Evolutionary conservation across 495 filamentous ascomycete species (phyloP).

Genomic region (Penicillium angulare): DNA sequence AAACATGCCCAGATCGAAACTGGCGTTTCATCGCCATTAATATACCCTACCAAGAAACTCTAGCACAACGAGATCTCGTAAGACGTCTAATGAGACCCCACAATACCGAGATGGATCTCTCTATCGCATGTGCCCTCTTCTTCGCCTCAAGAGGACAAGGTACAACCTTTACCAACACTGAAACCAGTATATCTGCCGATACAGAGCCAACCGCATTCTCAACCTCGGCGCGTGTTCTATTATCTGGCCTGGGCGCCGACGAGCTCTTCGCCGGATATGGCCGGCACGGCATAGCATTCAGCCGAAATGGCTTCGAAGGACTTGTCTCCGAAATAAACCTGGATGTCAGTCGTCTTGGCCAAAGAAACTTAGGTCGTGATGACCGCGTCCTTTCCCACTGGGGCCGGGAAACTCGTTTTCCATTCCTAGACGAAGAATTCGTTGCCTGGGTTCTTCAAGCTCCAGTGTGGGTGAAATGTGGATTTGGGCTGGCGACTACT

Average conservation of each 20-base stretch:
- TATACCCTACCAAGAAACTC: conserved; percentile 73
- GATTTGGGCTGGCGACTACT: conserved; percentile 51
- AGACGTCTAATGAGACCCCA: conserved; percentile 83
- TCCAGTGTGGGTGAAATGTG: conserved; percentile 82
- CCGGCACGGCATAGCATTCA: conserved; percentile 76
- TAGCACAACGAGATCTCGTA: conserved; percentile 65
- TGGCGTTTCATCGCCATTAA: conserved; percentile 87
- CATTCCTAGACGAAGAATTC: conserved; percentile 84
- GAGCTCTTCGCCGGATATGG: conserved; percentile 95
- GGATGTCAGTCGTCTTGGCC: conserved; percentile 82
- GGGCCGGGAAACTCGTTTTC: conserved; percentile 89
- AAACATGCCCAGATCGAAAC: conserved; percentile 64
- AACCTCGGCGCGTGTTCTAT: conserved; percentile 74
- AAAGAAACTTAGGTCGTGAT: conserved; percentile 90
- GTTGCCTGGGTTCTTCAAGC: conserved; percentile 72
- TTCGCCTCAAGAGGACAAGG: conserved; percentile 86
- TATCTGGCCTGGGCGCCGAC: conserved; percentile 93
- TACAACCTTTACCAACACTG: conserved; percentile 1
- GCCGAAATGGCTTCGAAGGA: conserved; percentile 60
- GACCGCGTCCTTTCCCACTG: conserved; percentile 88
- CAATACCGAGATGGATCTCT: conserved; percentile 98
- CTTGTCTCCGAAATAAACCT: conserved; percentile 82
- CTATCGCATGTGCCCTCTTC: conserved; percentile 90
- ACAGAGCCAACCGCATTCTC: conserved; percentile 44
- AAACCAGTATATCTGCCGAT: not conserved